These are phyloP conservation scores for Phytophthora citricola DNA, from an alignment of 352 stramenopile genomes.

Conservation along the genomic window DNA sequence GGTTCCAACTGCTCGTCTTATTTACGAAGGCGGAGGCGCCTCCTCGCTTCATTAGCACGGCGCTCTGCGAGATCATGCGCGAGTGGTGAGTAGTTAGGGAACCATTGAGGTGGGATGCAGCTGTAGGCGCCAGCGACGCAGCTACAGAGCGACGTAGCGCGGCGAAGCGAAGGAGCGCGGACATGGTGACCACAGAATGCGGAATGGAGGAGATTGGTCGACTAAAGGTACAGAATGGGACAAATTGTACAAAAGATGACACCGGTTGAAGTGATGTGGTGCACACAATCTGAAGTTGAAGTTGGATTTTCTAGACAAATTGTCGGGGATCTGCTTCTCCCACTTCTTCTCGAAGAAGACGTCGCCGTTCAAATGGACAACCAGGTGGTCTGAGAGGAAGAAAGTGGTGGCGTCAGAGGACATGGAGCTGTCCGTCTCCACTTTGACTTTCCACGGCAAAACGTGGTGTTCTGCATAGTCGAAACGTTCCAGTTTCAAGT, in stretches of 20 bases:
- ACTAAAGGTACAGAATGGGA: not conserved
- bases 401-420: constrained; percentile 15
- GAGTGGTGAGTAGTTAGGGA: constrained; percentile 1
- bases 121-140: constrained; percentile 4
- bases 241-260: not conserved
- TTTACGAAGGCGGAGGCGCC: constrained; percentile 70
- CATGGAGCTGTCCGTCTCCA: constrained; percentile 59
- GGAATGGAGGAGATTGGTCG: constrained; percentile 27
- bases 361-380: constrained; percentile 40
- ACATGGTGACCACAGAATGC: constrained; percentile 27
- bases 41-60: constrained; percentile 66
- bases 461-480: constrained; percentile 39
- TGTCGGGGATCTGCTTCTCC: constrained; percentile 43
- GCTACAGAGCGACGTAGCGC: constrained; percentile 17
- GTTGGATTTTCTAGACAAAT: constrained; percentile 29
- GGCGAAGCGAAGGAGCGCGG: constrained; percentile 39
- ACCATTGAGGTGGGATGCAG: constrained; percentile 8
- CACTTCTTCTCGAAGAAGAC: constrained; percentile 53
- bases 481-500: constrained; percentile 27
- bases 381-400: constrained; percentile 29
- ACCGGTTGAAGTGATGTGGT: constrained; percentile 1
- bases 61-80: constrained; percentile 48
- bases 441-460: constrained; percentile 43
- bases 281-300: too few relatives aligned
- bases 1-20: constrained; percentile 64